phyloP scores from a whole-genome alignment of 116 monocot species.

The Iris pallida region DNA sequence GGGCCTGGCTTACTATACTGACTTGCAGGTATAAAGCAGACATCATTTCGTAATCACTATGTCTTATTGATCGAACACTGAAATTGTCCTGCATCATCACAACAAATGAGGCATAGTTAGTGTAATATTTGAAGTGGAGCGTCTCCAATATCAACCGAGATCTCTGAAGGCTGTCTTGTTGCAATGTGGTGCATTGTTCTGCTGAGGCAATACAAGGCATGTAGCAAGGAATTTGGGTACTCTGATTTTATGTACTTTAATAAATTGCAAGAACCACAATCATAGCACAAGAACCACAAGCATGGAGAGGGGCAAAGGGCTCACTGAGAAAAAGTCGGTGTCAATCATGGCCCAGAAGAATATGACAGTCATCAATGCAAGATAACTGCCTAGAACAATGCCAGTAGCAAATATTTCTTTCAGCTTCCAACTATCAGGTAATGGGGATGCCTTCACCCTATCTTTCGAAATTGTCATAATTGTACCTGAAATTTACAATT shows the following conservation, averaged over 20 bases:
- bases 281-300: background rate
- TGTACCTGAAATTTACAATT: constrained; percentile 46
- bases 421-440: constrained; percentile 93
- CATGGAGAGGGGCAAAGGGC: constrained; percentile 1
- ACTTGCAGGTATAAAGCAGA: constrained; percentile 85
- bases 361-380: constrained; percentile 87
- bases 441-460: constrained; percentile 85
- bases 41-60: constrained; percentile 58
- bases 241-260: no score
- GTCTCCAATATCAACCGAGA: no score
- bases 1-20: constrained; percentile 87
- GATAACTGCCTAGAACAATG: constrained; percentile 64
- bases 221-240: no score
- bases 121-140: background rate
- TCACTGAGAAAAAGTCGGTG: constrained; percentile 78
- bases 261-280: no score
- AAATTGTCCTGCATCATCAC: constrained; percentile 52
- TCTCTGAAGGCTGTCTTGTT: no score
- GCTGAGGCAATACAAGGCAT: no score
- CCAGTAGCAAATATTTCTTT: constrained; percentile 96
- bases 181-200: no score
- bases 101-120: background rate
- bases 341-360: constrained; percentile 90
- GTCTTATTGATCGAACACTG: constrained; percentile 49
- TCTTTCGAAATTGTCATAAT: constrained; percentile 99